These are phyloP conservation scores for Arthrobotrys iridis DNA, from an alignment of 2,329 filamentous ascomycete genomes.

Conservation along the genomic window DNA sequence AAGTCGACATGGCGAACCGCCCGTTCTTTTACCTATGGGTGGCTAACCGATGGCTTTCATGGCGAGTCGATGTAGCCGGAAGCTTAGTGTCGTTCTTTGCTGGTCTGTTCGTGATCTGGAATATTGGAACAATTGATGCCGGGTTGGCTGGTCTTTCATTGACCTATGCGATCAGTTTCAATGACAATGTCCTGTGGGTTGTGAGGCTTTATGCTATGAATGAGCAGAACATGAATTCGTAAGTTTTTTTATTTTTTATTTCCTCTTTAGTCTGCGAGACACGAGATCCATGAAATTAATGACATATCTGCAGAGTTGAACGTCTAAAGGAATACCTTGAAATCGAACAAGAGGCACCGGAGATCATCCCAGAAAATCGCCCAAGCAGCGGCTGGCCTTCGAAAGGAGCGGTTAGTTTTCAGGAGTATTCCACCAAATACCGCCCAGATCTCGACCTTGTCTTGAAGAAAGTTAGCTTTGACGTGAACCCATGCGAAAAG, in stretches of 20 bases:
- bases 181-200: conserved; percentile 95
- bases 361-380: conserved; percentile 79
- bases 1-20: conserved; percentile 88
- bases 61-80: conserved; percentile 88
- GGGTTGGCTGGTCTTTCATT: conserved; percentile 92
- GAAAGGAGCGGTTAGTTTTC: conserved; percentile 85
- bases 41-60: conserved; percentile 93
- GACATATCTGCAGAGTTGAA: conserved; percentile 69
- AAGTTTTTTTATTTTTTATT: conserved; percentile 46
- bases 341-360: conserved; percentile 88
- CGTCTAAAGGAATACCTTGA: conserved; percentile 97
- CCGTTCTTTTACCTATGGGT: conserved; percentile 98
- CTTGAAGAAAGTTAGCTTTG: conserved; percentile 83
- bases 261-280: background rate
- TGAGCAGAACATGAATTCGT: conserved; percentile 98
- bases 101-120: conserved; percentile 87
- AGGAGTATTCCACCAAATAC: conserved; percentile 88
- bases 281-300: background rate
- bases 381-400: conserved; percentile 85
- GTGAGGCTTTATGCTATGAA: conserved; percentile 93
- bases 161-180: conserved; percentile 95
- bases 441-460: conserved; percentile 83
- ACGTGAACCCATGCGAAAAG: conserved; percentile 85
- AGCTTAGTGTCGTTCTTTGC: conserved; percentile 94
- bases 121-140: conserved; percentile 82